phyloP scores from a whole-genome alignment of 306 rosid species.

The Cotoneaster glaucophyllus region DNA sequence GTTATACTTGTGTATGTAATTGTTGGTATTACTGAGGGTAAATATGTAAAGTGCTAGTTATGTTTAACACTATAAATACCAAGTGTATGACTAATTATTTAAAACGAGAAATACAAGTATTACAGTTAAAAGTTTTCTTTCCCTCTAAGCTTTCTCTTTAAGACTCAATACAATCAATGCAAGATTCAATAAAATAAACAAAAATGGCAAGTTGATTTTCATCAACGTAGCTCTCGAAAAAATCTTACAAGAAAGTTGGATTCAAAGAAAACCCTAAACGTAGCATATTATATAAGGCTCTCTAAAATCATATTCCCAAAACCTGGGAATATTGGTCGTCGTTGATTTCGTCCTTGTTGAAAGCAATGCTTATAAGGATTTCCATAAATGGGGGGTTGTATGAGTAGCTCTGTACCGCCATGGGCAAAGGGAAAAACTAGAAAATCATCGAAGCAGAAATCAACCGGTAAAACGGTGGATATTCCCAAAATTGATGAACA shows the following conservation, averaged over 20 bases:
- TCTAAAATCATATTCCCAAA: neutral
- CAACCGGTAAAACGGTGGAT: neutral
- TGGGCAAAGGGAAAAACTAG: neutral
- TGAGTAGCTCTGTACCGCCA: neutral
- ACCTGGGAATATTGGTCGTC: neutral
- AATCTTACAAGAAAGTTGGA: neutral
- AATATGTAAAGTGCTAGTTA: too few relatives aligned
- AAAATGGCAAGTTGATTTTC: neutral
- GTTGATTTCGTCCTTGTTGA: neutral
- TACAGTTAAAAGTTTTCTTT: too few relatives aligned
- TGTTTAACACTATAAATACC: too few relatives aligned
- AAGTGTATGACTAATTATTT: too few relatives aligned
- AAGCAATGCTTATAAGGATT: neutral
- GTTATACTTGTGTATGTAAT: too few relatives aligned
- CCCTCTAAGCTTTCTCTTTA: too few relatives aligned
- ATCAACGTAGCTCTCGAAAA: neutral
- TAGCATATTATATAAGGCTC: neutral
- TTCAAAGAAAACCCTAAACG: neutral
- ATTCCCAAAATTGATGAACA: neutral
- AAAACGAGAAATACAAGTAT: too few relatives aligned
- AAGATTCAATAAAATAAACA: neutral
- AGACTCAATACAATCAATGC: too few relatives aligned
- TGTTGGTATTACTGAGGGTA: too few relatives aligned
- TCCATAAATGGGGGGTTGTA: neutral
- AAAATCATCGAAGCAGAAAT: neutral